Conservation (phyloP, 257 asterid genomes). For the Solanum pinnatisectum region DNA sequence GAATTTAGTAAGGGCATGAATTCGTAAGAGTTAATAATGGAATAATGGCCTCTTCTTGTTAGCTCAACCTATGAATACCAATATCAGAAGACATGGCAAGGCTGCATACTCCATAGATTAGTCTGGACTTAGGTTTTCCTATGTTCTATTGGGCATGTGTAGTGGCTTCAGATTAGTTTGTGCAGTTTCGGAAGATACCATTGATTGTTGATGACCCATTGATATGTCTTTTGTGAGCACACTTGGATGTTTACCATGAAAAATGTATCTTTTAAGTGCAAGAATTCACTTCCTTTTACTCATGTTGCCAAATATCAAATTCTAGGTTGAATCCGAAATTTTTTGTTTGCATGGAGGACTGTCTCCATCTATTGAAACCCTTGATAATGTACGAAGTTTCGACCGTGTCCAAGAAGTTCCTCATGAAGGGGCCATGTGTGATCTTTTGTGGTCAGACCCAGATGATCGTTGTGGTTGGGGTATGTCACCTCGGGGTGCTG, state of each 20-base stretch:
- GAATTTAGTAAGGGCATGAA: background rate
- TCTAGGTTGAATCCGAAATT: slow-evolving; percentile 93
- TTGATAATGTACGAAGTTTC: slow-evolving; percentile 82
- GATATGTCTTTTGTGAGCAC: background rate
- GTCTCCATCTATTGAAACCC: slow-evolving; percentile 92
- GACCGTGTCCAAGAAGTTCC: slow-evolving; percentile 99
- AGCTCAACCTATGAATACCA: background rate
- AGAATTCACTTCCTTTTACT: background rate
- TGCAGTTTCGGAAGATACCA: background rate
- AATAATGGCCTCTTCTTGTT: background rate
- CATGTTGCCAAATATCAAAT: background rate
- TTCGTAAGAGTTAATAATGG: background rate
- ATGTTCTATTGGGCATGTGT: background rate
- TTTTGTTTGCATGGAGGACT: slow-evolving; percentile 94
- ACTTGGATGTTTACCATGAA: background rate
- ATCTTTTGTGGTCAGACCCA: slow-evolving; percentile 95
- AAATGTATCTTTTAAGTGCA: background rate
- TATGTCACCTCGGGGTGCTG: slow-evolving; percentile 97
- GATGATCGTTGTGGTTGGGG: slow-evolving; percentile 99
- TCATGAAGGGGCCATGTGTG: slow-evolving; percentile 99
- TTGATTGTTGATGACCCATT: background rate
- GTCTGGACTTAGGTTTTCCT: background rate
- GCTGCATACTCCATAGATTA: background rate
- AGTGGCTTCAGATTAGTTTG: background rate
- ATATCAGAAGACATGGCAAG: background rate